Base-by-base conservation (phyloP, 495 filamentous ascomycete species). In the Xylaria longipes region DNA sequence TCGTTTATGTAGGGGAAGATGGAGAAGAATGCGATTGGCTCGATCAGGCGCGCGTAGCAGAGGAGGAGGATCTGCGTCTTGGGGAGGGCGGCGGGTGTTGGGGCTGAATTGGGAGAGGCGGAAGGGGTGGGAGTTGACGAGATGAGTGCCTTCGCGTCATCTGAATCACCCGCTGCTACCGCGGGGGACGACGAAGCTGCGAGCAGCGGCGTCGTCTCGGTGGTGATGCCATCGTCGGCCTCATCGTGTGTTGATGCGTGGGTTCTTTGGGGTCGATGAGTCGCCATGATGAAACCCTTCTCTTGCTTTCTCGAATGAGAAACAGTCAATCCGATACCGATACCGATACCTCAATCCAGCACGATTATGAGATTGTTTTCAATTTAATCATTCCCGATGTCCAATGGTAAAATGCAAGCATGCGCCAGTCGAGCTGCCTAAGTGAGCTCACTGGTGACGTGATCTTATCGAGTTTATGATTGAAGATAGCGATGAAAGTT, bases 1-100 rank as follows among this genome's bases (percentile, higher is more conserved):
- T 89, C 80, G 75, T 88, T 91, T 77, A 94, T 87, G 80, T 91
- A 94, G 0, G 91, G 91, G 76, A 94, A 90, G 76, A 93, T 92
- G 73, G 84, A 86, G 81, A 93, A 94, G 81, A 90, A 94, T 20
- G 90, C 89, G 41, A 93, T 82, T 5, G 91, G 91, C 78, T 94
- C 91, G n/a, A 92, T 78, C n/a, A 89, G 77, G 12, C 90, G 85
- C 1, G 89, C 88, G 76, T 86, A 91, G 80, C 91, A 93, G 27
- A 94, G 86, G 4, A 91, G 77, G 50, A 89, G 72, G 50, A 94
- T 86, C 75, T 93, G 91, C 12, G 71, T 27, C 65, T 81, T 80
- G 14, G 90, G 90, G 17, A 93, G 72, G 11, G 89, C 86, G 69
- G 65, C 0, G 69, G 60, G 7, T 52, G 65, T 29, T 80, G n/a